A percentile compares a stretch with the other conserved stretches of the same genome.
These are phyloP conservation scores for Platanthera zijinensis DNA, from an alignment of 106 monocot genomes.

Conservation along the genomic window DNA sequence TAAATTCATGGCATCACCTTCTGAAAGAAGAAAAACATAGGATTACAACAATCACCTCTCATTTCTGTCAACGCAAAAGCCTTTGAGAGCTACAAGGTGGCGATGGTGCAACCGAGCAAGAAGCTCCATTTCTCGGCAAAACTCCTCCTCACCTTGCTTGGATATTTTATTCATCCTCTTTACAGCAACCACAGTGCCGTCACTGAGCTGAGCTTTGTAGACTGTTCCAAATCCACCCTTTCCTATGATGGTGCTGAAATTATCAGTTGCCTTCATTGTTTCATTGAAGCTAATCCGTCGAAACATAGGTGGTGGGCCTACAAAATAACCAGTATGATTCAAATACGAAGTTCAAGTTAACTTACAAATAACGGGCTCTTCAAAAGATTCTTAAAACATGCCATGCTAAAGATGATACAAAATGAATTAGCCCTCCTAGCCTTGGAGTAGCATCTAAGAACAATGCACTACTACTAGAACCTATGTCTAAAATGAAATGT, in stretches of 20 bases:
- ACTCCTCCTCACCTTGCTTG: conserved; percentile 84
- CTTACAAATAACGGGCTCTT: background rate
- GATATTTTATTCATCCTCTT: conserved; percentile 84
- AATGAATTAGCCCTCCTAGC: background rate
- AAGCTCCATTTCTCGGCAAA: conserved; percentile 80
- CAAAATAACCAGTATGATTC: conserved; percentile 9
- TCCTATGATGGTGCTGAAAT: conserved; percentile 69
- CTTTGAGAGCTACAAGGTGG: conserved; percentile 78
- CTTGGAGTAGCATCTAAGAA: background rate
- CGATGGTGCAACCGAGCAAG: conserved; percentile 87
- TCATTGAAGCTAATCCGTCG: conserved; percentile 65
- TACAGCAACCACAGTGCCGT: conserved; percentile 68
- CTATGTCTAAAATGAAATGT: no score
- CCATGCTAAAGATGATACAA: background rate
- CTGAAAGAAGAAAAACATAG: conserved; percentile 1
- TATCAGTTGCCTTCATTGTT: conserved; percentile 59
- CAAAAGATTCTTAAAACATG: background rate
- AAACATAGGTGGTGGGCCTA: conserved; percentile 63
- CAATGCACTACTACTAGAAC: background rate
- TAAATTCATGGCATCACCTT: background rate
- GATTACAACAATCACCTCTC: conserved; percentile 48
- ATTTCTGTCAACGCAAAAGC: conserved; percentile 60
- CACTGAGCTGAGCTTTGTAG: conserved; percentile 61
- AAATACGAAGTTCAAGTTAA: background rate
- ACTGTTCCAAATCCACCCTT: conserved; percentile 93